Evolutionary conservation across 257 asterid genomes (phyloP).

Genomic region (Paraleonurus japonicus): DNA sequence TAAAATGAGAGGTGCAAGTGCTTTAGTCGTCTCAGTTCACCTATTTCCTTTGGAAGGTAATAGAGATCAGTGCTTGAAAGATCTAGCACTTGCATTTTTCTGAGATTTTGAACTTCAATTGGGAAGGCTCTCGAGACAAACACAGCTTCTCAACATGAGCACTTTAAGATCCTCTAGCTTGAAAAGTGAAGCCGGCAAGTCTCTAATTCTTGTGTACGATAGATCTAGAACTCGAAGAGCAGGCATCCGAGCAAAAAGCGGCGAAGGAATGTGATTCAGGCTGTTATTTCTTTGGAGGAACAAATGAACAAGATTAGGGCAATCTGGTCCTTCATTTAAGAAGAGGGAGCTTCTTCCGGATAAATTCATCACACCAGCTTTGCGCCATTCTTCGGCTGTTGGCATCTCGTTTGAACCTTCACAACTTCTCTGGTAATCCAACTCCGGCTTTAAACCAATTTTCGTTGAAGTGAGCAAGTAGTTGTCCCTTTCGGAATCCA

Average conservation of each 20-base stretch:
- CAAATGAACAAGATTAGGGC: conserved; percentile 22
- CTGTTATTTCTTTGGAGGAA: conserved; percentile 31
- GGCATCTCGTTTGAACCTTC: neutral
- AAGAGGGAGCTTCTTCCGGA: neutral
- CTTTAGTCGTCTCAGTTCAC: neutral
- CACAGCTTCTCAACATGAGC: conserved; percentile 15
- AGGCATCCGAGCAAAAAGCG: conserved; percentile 19
- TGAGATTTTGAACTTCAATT: neutral
- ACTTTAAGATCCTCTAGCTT: conserved; percentile 17
- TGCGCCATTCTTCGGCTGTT: neutral
- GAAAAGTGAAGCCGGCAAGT: conserved; percentile 24
- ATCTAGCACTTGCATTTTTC: conserved; percentile 17
- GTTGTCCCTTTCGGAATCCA: neutral
- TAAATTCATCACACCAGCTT: conserved; percentile 10
- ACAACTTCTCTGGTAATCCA: neutral
- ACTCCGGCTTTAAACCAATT: neutral
- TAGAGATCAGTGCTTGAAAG: neutral
- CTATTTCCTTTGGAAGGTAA: neutral
- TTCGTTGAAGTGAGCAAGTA: neutral
- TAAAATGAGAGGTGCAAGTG: conserved; percentile 9
- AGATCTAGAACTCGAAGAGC: conserved; percentile 22
- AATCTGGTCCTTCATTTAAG: neutral
- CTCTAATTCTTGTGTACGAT: conserved; percentile 20
- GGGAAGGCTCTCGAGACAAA: conserved; percentile 14
- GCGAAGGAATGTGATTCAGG: neutral